A percentile compares a stretch with the other conserved stretches of the same genome.
Conservation (phyloP, 257 asterid species). For the Rubia yunnanensis region DNA sequence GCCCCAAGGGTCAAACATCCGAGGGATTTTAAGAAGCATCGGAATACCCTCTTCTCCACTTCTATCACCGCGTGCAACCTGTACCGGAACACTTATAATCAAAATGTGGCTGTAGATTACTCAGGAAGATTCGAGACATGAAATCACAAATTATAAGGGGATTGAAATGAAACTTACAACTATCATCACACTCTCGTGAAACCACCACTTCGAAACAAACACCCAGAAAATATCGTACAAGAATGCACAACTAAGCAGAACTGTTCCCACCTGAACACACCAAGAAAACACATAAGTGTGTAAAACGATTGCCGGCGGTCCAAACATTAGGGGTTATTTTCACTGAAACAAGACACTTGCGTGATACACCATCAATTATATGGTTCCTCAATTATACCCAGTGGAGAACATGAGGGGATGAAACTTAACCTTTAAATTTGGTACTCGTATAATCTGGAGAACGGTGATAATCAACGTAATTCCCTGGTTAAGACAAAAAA, state of each 20-base stretch:
- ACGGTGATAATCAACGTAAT: slow-evolving; percentile 88
- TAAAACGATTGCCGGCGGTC: not conserved
- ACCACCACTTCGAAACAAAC: slow-evolving; percentile 77
- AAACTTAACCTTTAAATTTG: slow-evolving; percentile 77
- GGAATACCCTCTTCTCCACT: slow-evolving; percentile 98
- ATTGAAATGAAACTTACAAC: slow-evolving; percentile 51
- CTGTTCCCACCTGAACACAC: slow-evolving; percentile 81
- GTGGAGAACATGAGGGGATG: not conserved
- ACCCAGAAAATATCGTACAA: slow-evolving; percentile 96
- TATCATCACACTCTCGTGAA: slow-evolving; percentile 95
- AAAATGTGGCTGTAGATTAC: not conserved
- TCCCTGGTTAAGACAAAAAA: slow-evolving; percentile 46
- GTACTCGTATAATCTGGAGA: slow-evolving; percentile 82
- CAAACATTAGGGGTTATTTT: not conserved
- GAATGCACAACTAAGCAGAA: slow-evolving; percentile 83
- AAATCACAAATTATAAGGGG: not conserved
- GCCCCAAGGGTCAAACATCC: slow-evolving; percentile 97
- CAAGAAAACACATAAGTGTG: slow-evolving; percentile 13
- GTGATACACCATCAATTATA: not conserved
- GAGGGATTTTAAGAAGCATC: slow-evolving; percentile 81
- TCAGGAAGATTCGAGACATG: not conserved
- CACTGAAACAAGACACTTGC: not conserved
- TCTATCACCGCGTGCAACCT: slow-evolving; percentile 96
- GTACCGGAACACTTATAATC: slow-evolving; percentile 9
- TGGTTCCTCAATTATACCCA: not conserved